These are phyloP conservation scores for Leccinum fallax DNA, from an alignment of 1,284 basidiomycete species.

Conservation along the genomic window DNA sequence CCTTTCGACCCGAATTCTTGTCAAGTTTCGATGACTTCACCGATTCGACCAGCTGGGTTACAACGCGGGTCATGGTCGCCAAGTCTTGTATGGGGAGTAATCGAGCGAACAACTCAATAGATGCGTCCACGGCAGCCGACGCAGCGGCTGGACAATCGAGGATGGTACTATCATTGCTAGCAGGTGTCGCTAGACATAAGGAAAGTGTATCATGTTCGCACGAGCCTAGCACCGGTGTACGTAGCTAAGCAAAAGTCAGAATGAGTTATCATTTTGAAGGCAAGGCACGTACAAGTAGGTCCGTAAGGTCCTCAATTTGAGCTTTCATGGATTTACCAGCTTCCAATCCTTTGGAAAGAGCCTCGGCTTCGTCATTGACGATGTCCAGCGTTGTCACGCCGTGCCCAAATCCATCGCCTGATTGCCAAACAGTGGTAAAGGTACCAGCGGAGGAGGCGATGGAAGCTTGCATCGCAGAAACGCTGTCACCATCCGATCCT, in stretches of 20 bases:
- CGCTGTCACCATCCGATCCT: conserved; percentile 73
- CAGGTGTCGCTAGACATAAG: conserved; percentile 59
- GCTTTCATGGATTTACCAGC: conserved; percentile 40
- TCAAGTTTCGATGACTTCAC: conserved; percentile 82
- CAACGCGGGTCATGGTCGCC: conserved; percentile 63
- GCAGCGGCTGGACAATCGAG: conserved; percentile 74
- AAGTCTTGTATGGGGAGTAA: conserved; percentile 82
- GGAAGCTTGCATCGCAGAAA: conserved; percentile 87
- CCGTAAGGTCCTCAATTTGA: conserved; percentile 75
- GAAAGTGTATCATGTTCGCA: conserved; percentile 87
- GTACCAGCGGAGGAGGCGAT: conserved; percentile 87
- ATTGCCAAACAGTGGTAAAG: conserved; percentile 87
- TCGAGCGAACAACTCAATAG: conserved; percentile 83
- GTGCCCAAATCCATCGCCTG: conserved; percentile 88
- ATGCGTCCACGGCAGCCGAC: conserved; percentile 87
- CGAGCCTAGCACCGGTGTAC: conserved; percentile 81
- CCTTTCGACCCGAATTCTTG: conserved; percentile 86
- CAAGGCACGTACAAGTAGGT: conserved; percentile 64
- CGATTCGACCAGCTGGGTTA: conserved; percentile 73
- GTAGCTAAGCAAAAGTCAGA: conserved; percentile 50
- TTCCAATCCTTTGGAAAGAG: conserved; percentile 30
- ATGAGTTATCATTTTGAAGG: conserved; percentile 4
- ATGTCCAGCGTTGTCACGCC: conserved; percentile 81
- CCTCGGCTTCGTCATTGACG: conserved; percentile 43
- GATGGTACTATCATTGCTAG: conserved; percentile 46